These are phyloP conservation scores for Ophiostoma sp. DNA, from an alignment of 2,329 filamentous ascomycete species.

Conservation along the genomic window DNA sequence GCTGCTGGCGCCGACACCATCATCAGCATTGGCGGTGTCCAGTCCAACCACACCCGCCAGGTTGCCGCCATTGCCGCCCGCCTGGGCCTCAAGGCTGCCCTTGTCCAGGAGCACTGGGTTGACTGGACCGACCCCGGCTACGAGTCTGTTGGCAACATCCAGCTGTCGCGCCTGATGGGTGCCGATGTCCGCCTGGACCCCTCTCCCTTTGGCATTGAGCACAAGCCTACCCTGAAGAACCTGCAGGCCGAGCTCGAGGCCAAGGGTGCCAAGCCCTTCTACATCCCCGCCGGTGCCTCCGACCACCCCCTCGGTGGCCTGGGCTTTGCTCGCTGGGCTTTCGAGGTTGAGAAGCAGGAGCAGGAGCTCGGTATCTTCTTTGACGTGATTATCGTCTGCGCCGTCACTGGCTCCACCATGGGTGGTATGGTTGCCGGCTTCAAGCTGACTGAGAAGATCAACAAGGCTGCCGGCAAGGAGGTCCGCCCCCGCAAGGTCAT, in stretches of 20 bases:
- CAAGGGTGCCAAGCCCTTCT: conserved; percentile 54
- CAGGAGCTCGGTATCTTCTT: conserved; percentile 57
- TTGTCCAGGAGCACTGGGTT: conserved; percentile 66
- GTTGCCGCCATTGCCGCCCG: conserved; percentile 58
- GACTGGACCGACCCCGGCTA: conserved; percentile 56
- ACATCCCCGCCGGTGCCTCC: conserved; percentile 65
- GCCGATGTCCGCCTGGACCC: conserved; percentile 58
- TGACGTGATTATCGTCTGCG: conserved; percentile 63
- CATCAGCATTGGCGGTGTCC: conserved; percentile 62
- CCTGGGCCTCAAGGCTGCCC: conserved; percentile 50
- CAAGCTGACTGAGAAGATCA: conserved; percentile 53
- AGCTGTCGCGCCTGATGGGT: conserved; percentile 63
- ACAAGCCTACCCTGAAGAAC: conserved; percentile 59
- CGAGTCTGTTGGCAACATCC: conserved; percentile 63
- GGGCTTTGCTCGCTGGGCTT: conserved; percentile 66
- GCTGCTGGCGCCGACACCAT: conserved; percentile 55
- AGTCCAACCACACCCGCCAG: conserved; percentile 65
- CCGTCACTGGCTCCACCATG: conserved; percentile 65
- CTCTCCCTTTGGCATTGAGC: conserved; percentile 61
- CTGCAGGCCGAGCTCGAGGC: conserved; percentile 37
- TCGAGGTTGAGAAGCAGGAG: conserved; percentile 63
- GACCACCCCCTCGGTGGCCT: conserved; percentile 66
- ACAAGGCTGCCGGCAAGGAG: conserved; percentile 16
- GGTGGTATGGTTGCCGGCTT: conserved; percentile 70
- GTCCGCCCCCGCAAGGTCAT: conserved; percentile 51